Evolutionary conservation across 192 early-diverging fungal genomes (phyloP).

Genomic region (Gonapodya sp.): DNA sequence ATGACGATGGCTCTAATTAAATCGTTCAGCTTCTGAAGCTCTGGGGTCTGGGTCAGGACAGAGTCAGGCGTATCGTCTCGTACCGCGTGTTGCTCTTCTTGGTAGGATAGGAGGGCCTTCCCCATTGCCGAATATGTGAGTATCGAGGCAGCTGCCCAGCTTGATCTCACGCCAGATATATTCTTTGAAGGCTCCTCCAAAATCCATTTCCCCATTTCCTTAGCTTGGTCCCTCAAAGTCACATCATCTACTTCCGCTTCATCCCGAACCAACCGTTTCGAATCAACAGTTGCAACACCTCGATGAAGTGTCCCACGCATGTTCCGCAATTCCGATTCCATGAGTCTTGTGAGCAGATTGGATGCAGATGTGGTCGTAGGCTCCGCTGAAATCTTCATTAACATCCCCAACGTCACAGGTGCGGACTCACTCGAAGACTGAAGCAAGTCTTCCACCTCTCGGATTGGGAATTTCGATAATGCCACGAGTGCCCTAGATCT

Average conservation of each 20-base stretch:
- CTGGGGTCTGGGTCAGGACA: neutral
- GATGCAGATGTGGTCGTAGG: neutral
- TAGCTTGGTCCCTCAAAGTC: neutral
- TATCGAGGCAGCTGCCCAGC: neutral
- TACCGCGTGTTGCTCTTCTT: neutral
- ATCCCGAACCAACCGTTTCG: neutral
- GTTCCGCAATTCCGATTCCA: neutral
- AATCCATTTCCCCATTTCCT: neutral
- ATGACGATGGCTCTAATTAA: neutral
- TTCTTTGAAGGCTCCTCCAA: neutral
- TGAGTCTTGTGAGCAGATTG: neutral
- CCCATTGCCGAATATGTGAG: neutral
- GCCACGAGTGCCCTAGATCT: neutral
- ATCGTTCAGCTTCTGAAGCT: neutral
- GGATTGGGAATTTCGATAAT: neutral
- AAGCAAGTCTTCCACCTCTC: neutral
- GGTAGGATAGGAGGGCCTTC: neutral
- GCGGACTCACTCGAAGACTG: too few species aligned
- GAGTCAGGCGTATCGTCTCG: neutral
- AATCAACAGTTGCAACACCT: neutral
- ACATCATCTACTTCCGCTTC: neutral
- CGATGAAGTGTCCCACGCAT: neutral
- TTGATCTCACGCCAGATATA: neutral
- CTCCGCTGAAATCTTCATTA: neutral
- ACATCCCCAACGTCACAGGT: neutral